Percentiles rank a stretch among this genome's conserved stretches.
Conservation (phyloP, 176 grass and related monocot species). For the Chloris gayana region DNA sequence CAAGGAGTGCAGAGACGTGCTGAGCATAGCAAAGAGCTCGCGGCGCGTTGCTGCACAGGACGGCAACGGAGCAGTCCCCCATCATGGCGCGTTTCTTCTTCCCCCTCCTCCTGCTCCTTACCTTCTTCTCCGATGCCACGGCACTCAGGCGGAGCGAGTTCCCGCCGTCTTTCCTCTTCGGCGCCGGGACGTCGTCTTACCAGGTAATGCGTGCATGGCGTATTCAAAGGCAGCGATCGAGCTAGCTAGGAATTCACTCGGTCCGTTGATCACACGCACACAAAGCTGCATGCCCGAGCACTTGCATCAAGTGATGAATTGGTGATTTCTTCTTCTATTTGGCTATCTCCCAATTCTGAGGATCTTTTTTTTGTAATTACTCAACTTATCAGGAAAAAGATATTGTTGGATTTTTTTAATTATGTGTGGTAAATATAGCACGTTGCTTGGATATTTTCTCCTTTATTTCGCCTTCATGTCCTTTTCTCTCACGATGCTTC, state of each 20-base stretch:
- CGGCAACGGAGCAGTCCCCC: not conserved
- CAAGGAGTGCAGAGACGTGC: not conserved
- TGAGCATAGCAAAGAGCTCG: not conserved
- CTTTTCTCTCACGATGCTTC: not conserved
- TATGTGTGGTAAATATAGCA: not conserved
- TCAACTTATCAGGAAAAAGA: not conserved
- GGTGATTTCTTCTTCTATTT: too few relatives aligned
- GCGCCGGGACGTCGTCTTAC: constrained; percentile 63
- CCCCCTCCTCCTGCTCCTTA: constrained; percentile 23
- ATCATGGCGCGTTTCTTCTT: not conserved
- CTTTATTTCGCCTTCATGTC: not conserved
- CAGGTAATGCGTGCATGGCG: constrained; percentile 22
- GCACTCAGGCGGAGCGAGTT: constrained; percentile 49
- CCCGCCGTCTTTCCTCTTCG: constrained; percentile 66
- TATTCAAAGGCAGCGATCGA: too few relatives aligned
- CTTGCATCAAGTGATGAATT: too few relatives aligned
- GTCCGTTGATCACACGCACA: too few relatives aligned
- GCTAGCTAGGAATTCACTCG: too few relatives aligned
- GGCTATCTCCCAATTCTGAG: too few relatives aligned
- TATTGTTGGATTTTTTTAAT: not conserved
- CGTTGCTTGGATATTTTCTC: not conserved
- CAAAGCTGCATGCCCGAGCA: too few relatives aligned
- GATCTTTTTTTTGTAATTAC: too few relatives aligned
- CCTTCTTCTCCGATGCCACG: constrained; percentile 19
- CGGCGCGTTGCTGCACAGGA: too few relatives aligned